Evolutionary conservation across 75 land plant species (phyloP).

Genomic region (Chamaecyparis obtusa): DNA sequence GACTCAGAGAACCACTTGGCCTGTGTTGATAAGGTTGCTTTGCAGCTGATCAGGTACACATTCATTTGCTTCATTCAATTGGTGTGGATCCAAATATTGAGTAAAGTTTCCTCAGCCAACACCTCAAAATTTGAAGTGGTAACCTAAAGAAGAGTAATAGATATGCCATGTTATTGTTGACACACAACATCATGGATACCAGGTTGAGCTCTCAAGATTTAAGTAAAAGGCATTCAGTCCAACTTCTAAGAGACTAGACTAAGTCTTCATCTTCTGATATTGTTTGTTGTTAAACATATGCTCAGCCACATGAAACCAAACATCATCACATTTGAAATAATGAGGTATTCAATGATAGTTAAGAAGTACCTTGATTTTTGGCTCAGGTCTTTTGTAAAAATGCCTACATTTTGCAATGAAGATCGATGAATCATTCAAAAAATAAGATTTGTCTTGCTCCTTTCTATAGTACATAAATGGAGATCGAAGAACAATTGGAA

Average conservation of each 20-base stretch:
- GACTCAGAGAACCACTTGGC: too few species aligned
- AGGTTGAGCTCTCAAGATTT: neutral
- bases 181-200: neutral
- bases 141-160: too few species aligned
- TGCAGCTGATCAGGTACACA: neutral
- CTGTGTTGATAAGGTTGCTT: neutral
- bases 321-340: neutral
- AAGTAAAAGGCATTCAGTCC: too few species aligned
- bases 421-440: neutral
- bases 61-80: neutral
- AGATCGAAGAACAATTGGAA: neutral
- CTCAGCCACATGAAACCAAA: too few species aligned
- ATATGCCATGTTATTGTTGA: too few species aligned
- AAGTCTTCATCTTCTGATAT: neutral
- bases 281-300: neutral
- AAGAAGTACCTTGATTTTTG: too few species aligned
- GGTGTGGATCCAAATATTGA: neutral
- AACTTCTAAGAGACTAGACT: neutral
- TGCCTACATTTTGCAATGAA: neutral
- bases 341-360: neutral
- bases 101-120: neutral
- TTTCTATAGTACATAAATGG: neutral
- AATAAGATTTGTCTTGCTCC: neutral
- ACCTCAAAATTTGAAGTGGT: neutral
- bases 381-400: too few species aligned